Base-by-base conservation (phyloP, 805 yeast species). In the Schwanniomyces pseudopolymorphus region DNA sequence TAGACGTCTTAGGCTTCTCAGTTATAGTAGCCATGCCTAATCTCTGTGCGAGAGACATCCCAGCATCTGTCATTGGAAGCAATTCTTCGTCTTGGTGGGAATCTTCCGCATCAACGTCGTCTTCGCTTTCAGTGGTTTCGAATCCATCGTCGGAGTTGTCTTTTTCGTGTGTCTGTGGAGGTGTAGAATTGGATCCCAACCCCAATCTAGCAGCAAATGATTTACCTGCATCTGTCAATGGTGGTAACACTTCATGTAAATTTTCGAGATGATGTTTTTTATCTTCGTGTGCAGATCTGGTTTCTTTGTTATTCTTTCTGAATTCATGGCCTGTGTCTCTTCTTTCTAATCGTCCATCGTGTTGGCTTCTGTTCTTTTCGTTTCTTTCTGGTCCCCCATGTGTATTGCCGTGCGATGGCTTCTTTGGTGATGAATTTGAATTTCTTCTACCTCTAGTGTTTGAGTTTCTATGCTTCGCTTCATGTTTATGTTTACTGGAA, bases 181-280 rank as follows among this genome's bases (percentile, higher is more conserved):
- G 10, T n/a, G 11, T 38, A 13, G 22, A 8, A 25, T 14, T 19
- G 10, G 45, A 42, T 40, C 17, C 57, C 56, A 22, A 10, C 8
- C 60, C 60, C 17, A 67, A 39, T 22, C 72, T 57, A 5, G 68
- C 58, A 1, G 74, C 73, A 44, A 69, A 56, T 8, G 64, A 54
- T 42, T 48, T 49, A 3, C 63, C 73, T 1, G 72, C 72, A 1
- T 54, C 57, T 0, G 65, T 50, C 69, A 66, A 56, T 4, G 67
- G 64, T 0, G 51, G 53, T 20, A 37, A 44, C 5, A 50, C 55
- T 5, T 52, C 50, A 2, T 44, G 47, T 11, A 9, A 24, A 17
- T 14, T 36, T 31, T 25, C 19, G 40, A n/a, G n/a, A n/a, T n/a
- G n/a, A 14, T 25, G 10, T 46, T 54, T 4, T 51, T 54, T 4